Base-by-base conservation (phyloP, 768 basidiomycete species). In the Agaricus sinodeliciosus region DNA sequence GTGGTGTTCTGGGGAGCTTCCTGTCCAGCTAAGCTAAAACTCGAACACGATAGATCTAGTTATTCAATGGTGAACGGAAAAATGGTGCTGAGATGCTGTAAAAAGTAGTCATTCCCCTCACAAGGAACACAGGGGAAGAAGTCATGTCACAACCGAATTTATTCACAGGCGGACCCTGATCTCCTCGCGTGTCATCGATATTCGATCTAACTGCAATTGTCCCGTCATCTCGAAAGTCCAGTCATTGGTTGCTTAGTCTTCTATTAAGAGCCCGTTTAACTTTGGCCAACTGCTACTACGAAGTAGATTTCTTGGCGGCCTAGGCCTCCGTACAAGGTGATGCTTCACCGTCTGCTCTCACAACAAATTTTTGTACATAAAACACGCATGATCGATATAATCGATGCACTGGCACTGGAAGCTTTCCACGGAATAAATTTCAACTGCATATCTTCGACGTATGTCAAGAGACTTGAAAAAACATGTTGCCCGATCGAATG, bases 111-210 rank as follows among this genome's bases (percentile, higher is more conserved):
- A 37, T 46, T 45, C 43, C 40, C 51, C 26, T 45, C 26, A 52
- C 31, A 45, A 52, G 51, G 51, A 27, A 52, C 44, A 53, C 51
- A 53, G 51, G 51, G 51, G 44, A 53, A 34, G 39, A 41, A 53
- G 51, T n/a, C 39, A 18, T 46, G 51, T 53, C 44, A 53, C 31
- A 31, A 42, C 31, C 43, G 42, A 22, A 12, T 43, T 15, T 39
- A 50, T 40, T 35, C 41, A 43, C 44, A 40, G 44, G 19, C 46
- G 51, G 51, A 53, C 51, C 51, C 51, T 53, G 51, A 53, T 31
- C 36, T 41, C 51, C 51, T 47, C 44, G 51, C 44, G 44, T 53
- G 37, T 28, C 43, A n/a, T 44, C 51, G 37, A 53, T 40, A 35
- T n/a, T 22, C 36, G 34, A 43, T 44, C 50, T 51, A 28, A 18